Percentiles rank a stretch among this genome's conserved stretches.
Conservation (phyloP, 2,329 filamentous ascomycete species). For the Tolypocladium capitatum region DNA sequence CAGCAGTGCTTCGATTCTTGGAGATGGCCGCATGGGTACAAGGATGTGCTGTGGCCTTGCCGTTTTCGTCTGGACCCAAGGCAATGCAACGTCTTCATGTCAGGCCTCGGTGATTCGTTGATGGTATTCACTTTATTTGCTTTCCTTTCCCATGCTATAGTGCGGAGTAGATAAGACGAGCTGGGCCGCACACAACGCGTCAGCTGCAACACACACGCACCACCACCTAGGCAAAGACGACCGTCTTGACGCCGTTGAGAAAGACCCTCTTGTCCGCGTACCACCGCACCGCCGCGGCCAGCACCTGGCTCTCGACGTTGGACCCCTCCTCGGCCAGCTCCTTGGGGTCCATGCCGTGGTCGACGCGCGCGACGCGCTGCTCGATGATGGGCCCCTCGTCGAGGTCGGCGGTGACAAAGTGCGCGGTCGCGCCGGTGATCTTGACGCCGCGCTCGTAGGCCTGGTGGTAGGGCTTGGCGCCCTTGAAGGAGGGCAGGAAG, state of each 20-base stretch:
- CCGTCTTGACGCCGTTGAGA: conserved; percentile 66
- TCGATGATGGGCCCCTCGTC: conserved; percentile 84
- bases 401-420: conserved; percentile 74
- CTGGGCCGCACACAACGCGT: no score
- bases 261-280: conserved; percentile 68
- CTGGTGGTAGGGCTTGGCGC: conserved; percentile 79
- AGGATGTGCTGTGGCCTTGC: no score
- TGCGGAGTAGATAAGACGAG: no score
- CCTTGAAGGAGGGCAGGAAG: conserved; percentile 80
- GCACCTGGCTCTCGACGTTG: conserved; percentile 72
- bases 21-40: no score
- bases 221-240: conserved; percentile 42
- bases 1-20: no score
- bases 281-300: conserved; percentile 74
- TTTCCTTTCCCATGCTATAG: no score
- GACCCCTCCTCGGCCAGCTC: conserved; percentile 67
- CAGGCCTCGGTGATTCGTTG: no score
- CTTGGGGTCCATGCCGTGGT: conserved; percentile 64
- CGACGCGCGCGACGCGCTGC: conserved; percentile 65
- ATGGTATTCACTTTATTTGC: no score
- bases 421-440: conserved; percentile 75
- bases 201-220: no score
- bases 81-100: no score
- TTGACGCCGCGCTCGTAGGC: conserved; percentile 77
- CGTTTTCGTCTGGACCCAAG: no score